These are phyloP conservation scores for Colletotrichum aenigma DNA, from an alignment of 2,329 filamentous ascomycete species.

Conservation along the genomic window DNA sequence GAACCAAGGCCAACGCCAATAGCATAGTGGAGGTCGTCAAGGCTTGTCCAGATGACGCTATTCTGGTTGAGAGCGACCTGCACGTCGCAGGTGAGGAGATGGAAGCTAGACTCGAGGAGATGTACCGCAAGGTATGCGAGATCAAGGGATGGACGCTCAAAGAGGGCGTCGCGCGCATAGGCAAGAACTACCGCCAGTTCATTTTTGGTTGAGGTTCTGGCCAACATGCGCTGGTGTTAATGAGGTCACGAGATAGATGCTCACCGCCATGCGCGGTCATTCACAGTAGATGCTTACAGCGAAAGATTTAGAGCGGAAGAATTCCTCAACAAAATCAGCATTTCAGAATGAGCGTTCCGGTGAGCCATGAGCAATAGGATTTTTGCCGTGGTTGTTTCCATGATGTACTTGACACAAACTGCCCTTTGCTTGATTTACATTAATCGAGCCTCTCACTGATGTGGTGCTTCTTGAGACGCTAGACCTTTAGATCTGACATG, in stretches of 20 bases:
- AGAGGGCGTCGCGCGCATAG: conserved; percentile 71
- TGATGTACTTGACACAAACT: background rate
- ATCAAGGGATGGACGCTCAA: conserved; percentile 79
- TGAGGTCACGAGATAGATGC: background rate
- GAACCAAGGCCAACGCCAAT: conserved; percentile 48
- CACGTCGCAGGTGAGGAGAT: conserved; percentile 82
- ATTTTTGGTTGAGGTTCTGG: conserved; percentile 60
- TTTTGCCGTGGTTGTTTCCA: background rate
- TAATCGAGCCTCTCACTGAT: background rate
- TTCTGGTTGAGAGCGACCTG: conserved; percentile 90
- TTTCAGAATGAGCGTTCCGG: background rate
- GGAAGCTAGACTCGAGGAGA: conserved; percentile 77
- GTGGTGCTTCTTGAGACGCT: background rate
- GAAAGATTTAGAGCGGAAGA: background rate
- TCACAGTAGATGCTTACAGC: background rate
- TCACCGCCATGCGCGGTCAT: background rate
- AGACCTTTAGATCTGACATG: background rate
- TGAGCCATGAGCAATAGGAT: background rate
- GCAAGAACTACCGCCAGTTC: conserved; percentile 79
- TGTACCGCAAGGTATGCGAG: conserved; percentile 76
- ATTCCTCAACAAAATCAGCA: background rate
- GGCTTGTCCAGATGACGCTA: conserved; percentile 74
- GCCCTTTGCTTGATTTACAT: background rate
- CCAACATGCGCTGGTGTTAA: background rate
- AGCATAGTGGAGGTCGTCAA: conserved; percentile 70